Conservation (phyloP, 2,329 filamentous ascomycete species). For the Paraphoma chrysanthemicola region DNA sequence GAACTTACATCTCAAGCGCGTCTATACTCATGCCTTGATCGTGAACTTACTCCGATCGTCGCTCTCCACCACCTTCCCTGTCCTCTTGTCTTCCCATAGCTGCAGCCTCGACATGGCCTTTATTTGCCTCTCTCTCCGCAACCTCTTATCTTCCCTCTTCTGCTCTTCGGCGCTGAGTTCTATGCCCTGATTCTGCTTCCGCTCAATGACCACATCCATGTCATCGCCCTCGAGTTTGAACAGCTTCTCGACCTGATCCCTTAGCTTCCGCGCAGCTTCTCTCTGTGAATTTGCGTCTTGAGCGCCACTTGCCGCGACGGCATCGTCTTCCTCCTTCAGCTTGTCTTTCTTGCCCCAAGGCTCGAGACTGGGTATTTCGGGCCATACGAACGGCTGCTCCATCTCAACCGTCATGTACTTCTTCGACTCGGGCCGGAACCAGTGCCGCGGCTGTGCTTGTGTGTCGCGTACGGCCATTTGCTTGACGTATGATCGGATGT, state of each 20-base stretch:
- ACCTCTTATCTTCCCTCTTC: slow-evolving; percentile 11
- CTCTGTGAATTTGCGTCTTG: slow-evolving; percentile 16
- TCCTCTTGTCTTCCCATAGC: slow-evolving; percentile 38
- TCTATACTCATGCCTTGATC: slow-evolving; percentile 25
- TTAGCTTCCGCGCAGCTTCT: slow-evolving; percentile 22
- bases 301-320: slow-evolving; percentile 10
- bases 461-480: slow-evolving; percentile 68
- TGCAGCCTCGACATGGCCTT: slow-evolving; percentile 48
- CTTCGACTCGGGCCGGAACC: slow-evolving; percentile 73
- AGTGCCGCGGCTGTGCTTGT: slow-evolving; percentile 58
- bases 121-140: slow-evolving; percentile 42
- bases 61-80: slow-evolving; percentile 24
- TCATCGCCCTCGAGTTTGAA: slow-evolving; percentile 22
- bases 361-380: slow-evolving; percentile 66
- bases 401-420: slow-evolving; percentile 98
- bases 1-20: not conserved
- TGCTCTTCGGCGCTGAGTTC: slow-evolving; percentile 10
- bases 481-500: slow-evolving; percentile 81
- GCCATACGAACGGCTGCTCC: slow-evolving; percentile 87
- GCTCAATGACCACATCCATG: slow-evolving; percentile 6
- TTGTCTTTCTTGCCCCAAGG: slow-evolving; percentile 53
- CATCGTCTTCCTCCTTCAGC: slow-evolving; percentile 39
- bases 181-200: slow-evolving; percentile 10
- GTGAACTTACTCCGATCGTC: slow-evolving; percentile 21
- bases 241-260: slow-evolving; percentile 35